Conservation (phyloP, 1,284 basidiomycete species). For the Athelia psychrophila region DNA sequence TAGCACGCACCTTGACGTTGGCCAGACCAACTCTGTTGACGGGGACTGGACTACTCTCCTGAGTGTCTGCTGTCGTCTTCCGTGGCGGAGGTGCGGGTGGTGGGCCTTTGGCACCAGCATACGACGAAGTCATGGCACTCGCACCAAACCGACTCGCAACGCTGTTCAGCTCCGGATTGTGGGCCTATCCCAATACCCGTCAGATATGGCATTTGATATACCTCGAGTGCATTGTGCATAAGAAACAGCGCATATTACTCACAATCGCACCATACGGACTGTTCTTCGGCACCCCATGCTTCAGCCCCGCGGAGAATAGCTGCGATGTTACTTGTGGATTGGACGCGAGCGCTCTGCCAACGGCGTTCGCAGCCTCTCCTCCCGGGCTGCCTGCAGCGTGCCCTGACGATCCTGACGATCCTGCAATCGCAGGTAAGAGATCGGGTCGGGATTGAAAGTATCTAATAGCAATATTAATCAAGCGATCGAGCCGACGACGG, state of each 20-base stretch:
- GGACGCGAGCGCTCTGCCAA: constrained; percentile 44
- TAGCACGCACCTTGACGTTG: too few species aligned
- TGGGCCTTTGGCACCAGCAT: constrained; percentile 5
- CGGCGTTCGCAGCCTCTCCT: constrained; percentile 39
- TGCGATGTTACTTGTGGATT: constrained; percentile 41
- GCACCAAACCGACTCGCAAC: constrained; percentile 50
- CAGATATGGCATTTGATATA: not conserved
- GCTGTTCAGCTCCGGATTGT: constrained; percentile 32
- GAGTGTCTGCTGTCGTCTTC: constrained; percentile 1
- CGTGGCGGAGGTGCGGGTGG: constrained; percentile 1
- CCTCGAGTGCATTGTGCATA: not conserved
- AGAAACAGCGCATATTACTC: too few species aligned
- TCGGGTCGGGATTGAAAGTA: constrained; percentile 79
- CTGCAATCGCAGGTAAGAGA: constrained; percentile 32
- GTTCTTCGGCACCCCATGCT: constrained; percentile 26
- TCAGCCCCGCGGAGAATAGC: constrained; percentile 41
- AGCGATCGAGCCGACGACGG: not conserved
- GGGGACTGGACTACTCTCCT: too few species aligned
- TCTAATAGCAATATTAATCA: too few species aligned
- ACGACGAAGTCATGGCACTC: constrained; percentile 40
- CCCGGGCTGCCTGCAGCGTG: constrained; percentile 18
- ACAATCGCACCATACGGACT: constrained; percentile 30
- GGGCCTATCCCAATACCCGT: constrained; percentile 22
- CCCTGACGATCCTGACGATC: constrained; percentile 5
- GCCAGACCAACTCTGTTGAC: too few species aligned